phyloP scores from a whole-genome alignment of 2,329 filamentous ascomycete genomes.

The Pyricularia sp. region DNA sequence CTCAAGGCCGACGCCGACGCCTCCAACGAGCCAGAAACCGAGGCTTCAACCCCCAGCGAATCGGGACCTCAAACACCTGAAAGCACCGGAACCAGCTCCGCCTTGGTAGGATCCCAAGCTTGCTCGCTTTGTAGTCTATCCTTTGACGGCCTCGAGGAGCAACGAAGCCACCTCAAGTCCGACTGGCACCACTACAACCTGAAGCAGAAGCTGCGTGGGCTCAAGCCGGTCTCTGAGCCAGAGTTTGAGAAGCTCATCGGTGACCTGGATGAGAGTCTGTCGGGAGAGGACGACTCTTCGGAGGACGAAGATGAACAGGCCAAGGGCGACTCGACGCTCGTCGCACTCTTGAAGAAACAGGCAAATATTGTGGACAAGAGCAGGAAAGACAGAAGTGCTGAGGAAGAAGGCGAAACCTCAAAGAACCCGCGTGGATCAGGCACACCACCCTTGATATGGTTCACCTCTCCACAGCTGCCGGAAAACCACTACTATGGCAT shows the following conservation, averaged over 20 bases:
- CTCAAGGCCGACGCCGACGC: conserved; percentile 37
- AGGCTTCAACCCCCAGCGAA: conserved; percentile 10
- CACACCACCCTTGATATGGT: conserved; percentile 76
- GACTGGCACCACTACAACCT: conserved; percentile 92
- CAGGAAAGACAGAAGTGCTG: conserved; percentile 5
- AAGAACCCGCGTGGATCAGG: conserved; percentile 46
- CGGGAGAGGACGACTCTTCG: conserved; percentile 69
- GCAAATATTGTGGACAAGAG: conserved; percentile 57
- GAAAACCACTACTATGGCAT: conserved; percentile 74
- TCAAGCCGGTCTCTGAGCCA: conserved; percentile 60
- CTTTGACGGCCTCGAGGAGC: conserved; percentile 68
- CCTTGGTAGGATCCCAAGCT: conserved; percentile 52
- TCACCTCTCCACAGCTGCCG: conserved; percentile 66
- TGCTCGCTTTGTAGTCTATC: conserved; percentile 72
- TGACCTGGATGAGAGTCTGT: conserved; percentile 83
- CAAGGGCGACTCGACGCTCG: conserved; percentile 61
- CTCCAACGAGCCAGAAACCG: conserved; percentile 14
- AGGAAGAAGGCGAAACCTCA: conserved; percentile 19
- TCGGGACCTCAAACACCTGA: conserved; percentile 13
- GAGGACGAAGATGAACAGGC: conserved; percentile 36
- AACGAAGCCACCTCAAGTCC: conserved; percentile 77
- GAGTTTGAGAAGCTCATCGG: conserved; percentile 85
- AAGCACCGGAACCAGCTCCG: conserved; percentile 11
- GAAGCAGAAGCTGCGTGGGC: conserved; percentile 77
- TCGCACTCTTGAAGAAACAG: conserved; percentile 71